Evolutionary conservation across 257 asterid genomes (phyloP), one percentile per base, ranked within the genome.

Genomic region (Capsicum pubescens): DNA sequence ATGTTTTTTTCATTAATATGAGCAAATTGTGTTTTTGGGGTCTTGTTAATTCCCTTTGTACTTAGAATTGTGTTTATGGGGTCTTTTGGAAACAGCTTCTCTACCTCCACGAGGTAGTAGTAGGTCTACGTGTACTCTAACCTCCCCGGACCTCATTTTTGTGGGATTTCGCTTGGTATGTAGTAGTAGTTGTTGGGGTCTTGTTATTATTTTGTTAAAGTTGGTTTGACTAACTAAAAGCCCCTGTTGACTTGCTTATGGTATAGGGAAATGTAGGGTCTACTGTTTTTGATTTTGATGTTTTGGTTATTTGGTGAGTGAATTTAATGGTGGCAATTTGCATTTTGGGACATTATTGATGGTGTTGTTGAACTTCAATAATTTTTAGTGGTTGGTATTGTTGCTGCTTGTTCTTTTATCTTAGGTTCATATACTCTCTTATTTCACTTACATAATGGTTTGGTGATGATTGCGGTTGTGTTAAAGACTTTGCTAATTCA

Each of bases 261-360:
- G 8, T 52, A 32, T 77, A 77, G 46, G 21, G 81, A 26, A 77
- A 77, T 77, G 81, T 77, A 77, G 81, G 81, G 81, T 26, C 64
- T 8, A 14, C 13, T 76, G 6, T 11, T 72, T 36, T 72, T 72
- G 12, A 19, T 72, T 48, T 72, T 72, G 80, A 72, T 72, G 13
- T 74, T 46, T 72, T 72, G 80, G 80, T 72, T 72, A 21, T 77
- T 39, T 77, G 81, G 64, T 54, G 81, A 77, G 50, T 77, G 81
- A 77, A 77, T 77, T 77, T 77, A 77, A 77, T 77, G 81, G 39
- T 12, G 48, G 26, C 81, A 54, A 26, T 55, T 52, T 77, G 81
- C 81, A 54, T 54, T 16, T 77, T 77, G 48, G 64, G 64, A 77
- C 63, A 54, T 52, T 77, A 71, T 77, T 77, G 58, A 19, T 74